phyloP scores from a whole-genome alignment of 2,329 filamentous ascomycete genomes.

The Leptodontidium sp. region DNA sequence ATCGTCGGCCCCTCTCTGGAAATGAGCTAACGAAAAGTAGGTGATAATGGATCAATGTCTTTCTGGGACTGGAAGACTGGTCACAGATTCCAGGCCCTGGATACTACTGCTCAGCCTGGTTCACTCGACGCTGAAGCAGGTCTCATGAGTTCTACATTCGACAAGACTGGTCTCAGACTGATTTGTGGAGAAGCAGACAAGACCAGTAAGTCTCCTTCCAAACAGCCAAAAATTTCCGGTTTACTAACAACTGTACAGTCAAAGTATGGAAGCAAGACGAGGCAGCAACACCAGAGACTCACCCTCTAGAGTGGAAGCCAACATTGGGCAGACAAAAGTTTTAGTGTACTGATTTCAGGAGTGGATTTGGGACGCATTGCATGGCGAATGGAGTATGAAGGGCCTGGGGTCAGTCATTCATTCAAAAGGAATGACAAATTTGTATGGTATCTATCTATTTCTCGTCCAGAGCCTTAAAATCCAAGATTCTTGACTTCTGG shows the following conservation, averaged over 20 bases:
- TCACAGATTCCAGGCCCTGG: slow-evolving; percentile 86
- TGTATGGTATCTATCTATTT: slow-evolving; percentile 27
- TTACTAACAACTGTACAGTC: slow-evolving; percentile 56
- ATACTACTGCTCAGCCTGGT: slow-evolving; percentile 93
- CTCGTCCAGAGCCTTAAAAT: slow-evolving; percentile 37
- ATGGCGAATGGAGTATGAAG: slow-evolving; percentile 40
- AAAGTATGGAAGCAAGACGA: slow-evolving; percentile 98
- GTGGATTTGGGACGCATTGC: slow-evolving; percentile 31
- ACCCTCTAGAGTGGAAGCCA: slow-evolving; percentile 93
- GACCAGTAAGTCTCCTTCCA: slow-evolving; percentile 66
- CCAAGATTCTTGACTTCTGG: slow-evolving; percentile 73
- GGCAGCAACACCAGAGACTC: slow-evolving; percentile 86
- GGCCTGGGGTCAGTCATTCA: background rate
- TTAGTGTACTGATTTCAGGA: slow-evolving; percentile 49
- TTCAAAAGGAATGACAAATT: slow-evolving; percentile 10
- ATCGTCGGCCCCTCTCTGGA: background rate
- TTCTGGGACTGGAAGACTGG: slow-evolving; percentile 99
- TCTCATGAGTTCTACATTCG: slow-evolving; percentile 93
- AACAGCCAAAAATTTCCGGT: background rate
- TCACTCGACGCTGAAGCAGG: slow-evolving; percentile 94
- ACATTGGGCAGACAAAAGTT: slow-evolving; percentile 80
- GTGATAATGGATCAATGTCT: slow-evolving; percentile 93
- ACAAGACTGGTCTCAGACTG: slow-evolving; percentile 84
- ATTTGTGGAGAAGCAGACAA: slow-evolving; percentile 98
- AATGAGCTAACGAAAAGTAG: slow-evolving; percentile 23